phyloP scores from a whole-genome alignment of 2,329 filamentous ascomycete species.

The Sclerotinia glacialis region DNA sequence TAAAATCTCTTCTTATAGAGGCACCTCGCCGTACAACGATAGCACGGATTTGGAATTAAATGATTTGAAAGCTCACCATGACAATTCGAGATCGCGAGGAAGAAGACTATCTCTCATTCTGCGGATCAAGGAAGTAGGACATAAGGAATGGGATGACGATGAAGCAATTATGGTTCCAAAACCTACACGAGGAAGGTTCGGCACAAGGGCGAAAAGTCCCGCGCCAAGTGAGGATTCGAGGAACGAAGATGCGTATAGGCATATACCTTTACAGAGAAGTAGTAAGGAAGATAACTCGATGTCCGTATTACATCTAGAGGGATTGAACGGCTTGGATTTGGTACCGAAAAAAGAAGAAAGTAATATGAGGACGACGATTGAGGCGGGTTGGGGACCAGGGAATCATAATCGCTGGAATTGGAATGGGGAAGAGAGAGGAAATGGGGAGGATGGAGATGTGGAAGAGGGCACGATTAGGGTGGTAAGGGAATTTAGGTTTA shows the following conservation, averaged over 20 bases:
- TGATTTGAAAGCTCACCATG: neutral
- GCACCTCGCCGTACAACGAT: neutral
- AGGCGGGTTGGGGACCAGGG: neutral
- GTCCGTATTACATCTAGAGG: too few species aligned
- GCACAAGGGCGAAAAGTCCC: neutral
- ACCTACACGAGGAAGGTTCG: neutral
- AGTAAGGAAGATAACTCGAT: neutral
- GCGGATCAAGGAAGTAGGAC: neutral
- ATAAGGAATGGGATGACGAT: conserved; percentile 7
- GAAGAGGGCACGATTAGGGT: conserved; percentile 16
- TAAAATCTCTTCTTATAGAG: neutral
- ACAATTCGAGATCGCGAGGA: neutral
- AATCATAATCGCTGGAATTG: conserved; percentile 10
- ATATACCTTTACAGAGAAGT: neutral
- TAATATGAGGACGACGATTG: conserved; percentile 9
- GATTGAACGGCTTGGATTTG: neutral
- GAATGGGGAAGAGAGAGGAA: neutral
- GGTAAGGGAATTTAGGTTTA: conserved; percentile 12
- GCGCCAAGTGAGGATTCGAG: neutral
- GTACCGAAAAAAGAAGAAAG: conserved; percentile 18
- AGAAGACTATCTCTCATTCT: neutral
- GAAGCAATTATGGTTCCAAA: conserved; percentile 19
- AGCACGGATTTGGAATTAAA: neutral
- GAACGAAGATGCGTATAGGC: too few species aligned
- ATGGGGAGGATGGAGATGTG: neutral